Evolutionary conservation across 2,329 filamentous ascomycete species (phyloP), one percentile per base, ranked within the genome.

Genomic region (Daldinia sp.): DNA sequence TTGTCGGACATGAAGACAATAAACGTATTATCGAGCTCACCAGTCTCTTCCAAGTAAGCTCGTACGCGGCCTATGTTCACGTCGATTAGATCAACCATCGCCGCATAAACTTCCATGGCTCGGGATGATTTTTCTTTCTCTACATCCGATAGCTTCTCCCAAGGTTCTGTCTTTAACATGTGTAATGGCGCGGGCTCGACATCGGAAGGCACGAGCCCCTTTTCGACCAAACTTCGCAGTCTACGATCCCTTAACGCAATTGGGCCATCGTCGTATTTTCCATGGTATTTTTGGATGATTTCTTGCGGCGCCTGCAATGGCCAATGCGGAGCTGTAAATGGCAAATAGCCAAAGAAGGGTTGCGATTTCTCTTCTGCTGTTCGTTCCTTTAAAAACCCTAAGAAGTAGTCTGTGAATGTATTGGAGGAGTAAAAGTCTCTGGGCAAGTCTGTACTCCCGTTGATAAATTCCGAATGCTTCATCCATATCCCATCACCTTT

Each of bases 241-340:
- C 64, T 80, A 68, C 7, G 61, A 34, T 64, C 54, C n/a, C 86
- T 78, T 23, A 89, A 78, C 0, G 77, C 82, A n/a, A 85, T 82
- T 0, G 86, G 86, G 0, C 87, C 87, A 13, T 85, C 83, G 48
- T 86, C 83, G 70, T 89, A 89, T 0, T 83, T 75, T n/a, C 85
- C 85, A 23, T 78, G 78, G 73, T 88, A 88, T 65, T 85, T 83
- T 9, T 80, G 76, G 47, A 83, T 80, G 49, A 81, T 79, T 58
- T 85, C 80, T 48, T 74, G 72, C 1, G 85, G 84, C 0, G 84
- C 84, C 68, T 88, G 86, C 7, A 88, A 74, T 1, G 85, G 86
- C 85, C 85, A 88, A 68, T 88, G 85, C 1, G 85, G 85, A 0
- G 85, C 86, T 1, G 84, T 85, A 71, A 87, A 88, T 2, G 85